Base-by-base conservation (phyloP, 2,329 filamentous ascomycete species). In the Penicillium sp. region DNA sequence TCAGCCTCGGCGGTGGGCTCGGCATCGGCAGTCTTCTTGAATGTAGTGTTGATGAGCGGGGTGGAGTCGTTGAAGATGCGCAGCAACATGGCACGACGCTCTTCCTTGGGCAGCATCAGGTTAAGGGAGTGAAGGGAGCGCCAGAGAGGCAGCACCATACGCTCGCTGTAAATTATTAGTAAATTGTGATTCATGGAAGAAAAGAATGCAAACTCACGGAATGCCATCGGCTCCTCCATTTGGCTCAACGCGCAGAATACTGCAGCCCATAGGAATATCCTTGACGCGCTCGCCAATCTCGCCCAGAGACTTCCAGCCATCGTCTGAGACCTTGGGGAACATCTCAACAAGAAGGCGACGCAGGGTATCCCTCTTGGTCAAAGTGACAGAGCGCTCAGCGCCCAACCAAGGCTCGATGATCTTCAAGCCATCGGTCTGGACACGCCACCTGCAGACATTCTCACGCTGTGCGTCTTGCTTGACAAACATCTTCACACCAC, bases 401-500 rank as follows among this genome's bases (percentile, higher is more conserved):
- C 90, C 90, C 1, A 97, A 88, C 82, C 95, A 97, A 24, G 90
- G 89, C 69, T 96, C 89, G 34, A 97, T 81, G 61, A 99, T 92
- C 9, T 89, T 86, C 77, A 99, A 86, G 22, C 94, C 94, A 74
- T 99, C 94, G 11, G 88, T 89, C 79, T 99, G 94, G 65, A 99
- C 94, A 44, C 94, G 86, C 94, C 94, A 99, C 54, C 88, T 84
- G 78, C 92, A 96, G 32, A 94, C 88, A 50, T 92, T 88, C 34
- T 88, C 87, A 5, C 87, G 89, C 55, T 96, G 92, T 0, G 90
- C 88, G 68, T 97, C 92, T 73, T 97, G 93, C 79, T 96, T 96
- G 80, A 97, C 94, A 72, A 96, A 99, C 91, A 97, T 97, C 77
- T 96, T 96, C 32, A 99, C 92, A 60, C 94, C 94, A 47, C 89